Conservation (phyloP, 768 basidiomycete genomes). For the Leccinum pellstonianum region DNA sequence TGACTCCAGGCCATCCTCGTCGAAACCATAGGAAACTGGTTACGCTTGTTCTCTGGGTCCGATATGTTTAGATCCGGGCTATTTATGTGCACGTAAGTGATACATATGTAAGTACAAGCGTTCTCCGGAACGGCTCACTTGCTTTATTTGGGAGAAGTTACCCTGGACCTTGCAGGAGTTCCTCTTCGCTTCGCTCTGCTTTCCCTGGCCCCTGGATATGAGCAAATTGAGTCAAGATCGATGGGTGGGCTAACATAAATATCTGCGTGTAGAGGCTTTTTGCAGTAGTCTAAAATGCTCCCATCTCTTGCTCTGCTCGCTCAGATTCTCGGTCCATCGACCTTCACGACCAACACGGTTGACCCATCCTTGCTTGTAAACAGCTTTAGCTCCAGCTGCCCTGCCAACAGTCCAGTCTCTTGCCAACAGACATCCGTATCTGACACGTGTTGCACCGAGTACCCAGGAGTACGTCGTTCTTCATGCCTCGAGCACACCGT, state of each 20-base stretch:
- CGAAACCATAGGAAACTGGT: background rate
- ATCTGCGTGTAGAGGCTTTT: background rate
- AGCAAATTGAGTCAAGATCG: background rate
- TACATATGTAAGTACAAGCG: too few species aligned
- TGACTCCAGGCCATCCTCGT: background rate
- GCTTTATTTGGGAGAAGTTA: background rate
- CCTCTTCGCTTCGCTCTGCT: background rate
- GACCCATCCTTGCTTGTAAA: constrained; percentile 31
- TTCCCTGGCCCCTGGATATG: background rate
- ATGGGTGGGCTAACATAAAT: constrained; percentile 3
- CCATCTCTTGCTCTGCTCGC: constrained; percentile 22
- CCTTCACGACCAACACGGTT: constrained; percentile 20
- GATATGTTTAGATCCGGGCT: background rate
- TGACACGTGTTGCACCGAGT: constrained; percentile 64
- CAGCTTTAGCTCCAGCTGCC: constrained; percentile 49
- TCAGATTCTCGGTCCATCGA: constrained; percentile 21
- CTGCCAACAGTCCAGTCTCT: constrained; percentile 47
- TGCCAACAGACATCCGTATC: constrained; percentile 51
- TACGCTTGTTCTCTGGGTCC: background rate
- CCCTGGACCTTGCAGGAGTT: background rate
- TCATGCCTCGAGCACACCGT: background rate
- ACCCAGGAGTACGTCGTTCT: constrained; percentile 53
- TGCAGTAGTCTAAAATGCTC: constrained; percentile 11
- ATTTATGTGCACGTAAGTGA: background rate
- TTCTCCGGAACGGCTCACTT: too few species aligned